A percentile compares a stretch with the other conserved stretches of the same genome.
These are phyloP conservation scores for Lichtheimia corymbifera DNA, from an alignment of 371 early-diverging fungal species.

Conservation along the genomic window DNA sequence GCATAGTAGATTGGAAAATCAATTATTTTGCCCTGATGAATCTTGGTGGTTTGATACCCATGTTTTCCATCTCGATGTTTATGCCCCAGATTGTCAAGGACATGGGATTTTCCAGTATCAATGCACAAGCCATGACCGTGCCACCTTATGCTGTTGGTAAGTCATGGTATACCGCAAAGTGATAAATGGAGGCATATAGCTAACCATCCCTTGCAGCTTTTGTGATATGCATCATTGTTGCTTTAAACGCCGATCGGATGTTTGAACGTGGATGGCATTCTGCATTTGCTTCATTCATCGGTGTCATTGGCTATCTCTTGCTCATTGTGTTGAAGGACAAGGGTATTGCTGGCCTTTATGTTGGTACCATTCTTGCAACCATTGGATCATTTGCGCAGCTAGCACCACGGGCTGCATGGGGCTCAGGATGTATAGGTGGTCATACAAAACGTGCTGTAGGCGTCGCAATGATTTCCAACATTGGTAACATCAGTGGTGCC, in stretches of 20 bases:
- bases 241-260: constrained; percentile 66
- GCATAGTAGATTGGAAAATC: constrained; percentile 56
- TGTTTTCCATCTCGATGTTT: constrained; percentile 50
- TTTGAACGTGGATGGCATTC: constrained; percentile 66
- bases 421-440: constrained; percentile 62
- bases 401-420: constrained; percentile 63
- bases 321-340: constrained; percentile 38
- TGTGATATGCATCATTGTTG: constrained; percentile 50
- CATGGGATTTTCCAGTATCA: constrained; percentile 55
- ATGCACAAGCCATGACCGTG: constrained; percentile 45
- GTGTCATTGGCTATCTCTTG: constrained; percentile 66
- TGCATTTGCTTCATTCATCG: constrained; percentile 55
- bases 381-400: constrained; percentile 57
- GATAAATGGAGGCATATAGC: no score
- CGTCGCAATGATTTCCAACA: constrained; percentile 55
- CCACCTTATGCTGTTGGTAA: constrained; percentile 18
- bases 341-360: constrained; percentile 31
- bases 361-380: constrained; percentile 51
- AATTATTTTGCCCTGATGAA: constrained; percentile 57
- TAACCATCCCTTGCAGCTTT: constrained; percentile 31
- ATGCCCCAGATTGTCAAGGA: constrained; percentile 71
- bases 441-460: constrained; percentile 66
- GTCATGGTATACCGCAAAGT: background rate
- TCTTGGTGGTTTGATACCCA: constrained; percentile 16
- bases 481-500: constrained; percentile 52